Evolutionary conservation across 345 rosid genomes (phyloP).

Genomic region (Salix caprea): DNA sequence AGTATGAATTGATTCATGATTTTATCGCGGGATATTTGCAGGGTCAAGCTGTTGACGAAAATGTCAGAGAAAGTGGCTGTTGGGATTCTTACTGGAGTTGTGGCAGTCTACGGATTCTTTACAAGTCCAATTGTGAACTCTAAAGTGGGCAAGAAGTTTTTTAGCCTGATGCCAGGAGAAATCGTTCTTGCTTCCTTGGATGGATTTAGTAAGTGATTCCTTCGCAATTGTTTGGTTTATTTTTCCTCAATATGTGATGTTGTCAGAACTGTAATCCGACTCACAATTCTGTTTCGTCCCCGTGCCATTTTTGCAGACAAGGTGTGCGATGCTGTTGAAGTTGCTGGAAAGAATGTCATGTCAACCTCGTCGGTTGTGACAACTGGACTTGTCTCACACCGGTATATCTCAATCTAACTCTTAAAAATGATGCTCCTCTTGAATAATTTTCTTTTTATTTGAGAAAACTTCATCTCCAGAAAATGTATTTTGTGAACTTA

Average conservation of each 20-base stretch:
- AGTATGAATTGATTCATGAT: neutral
- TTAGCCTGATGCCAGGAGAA: slow-evolving; percentile 82
- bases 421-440: neutral
- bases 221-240: neutral
- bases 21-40: slow-evolving; percentile 19
- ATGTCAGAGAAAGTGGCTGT: slow-evolving; percentile 74
- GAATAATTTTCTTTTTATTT: no score
- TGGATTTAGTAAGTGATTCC: slow-evolving; percentile 75
- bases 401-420: slow-evolving; percentile 29
- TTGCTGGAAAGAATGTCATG: slow-evolving; percentile 88
- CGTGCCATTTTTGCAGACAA: slow-evolving; percentile 27
- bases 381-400: slow-evolving; percentile 72
- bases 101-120: slow-evolving; percentile 69
- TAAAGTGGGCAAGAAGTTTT: slow-evolving; percentile 73
- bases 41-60: slow-evolving; percentile 83
- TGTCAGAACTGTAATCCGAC: neutral
- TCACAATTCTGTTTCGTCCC: neutral
- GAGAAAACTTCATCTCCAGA: no score
- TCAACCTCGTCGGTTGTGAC: slow-evolving; percentile 81
- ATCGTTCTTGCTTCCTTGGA: slow-evolving; percentile 88
- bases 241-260: neutral
- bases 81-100: slow-evolving; percentile 79
- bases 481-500: no score
- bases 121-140: slow-evolving; percentile 81
- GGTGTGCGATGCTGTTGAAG: slow-evolving; percentile 88